Conservation (phyloP, 345 rosid species). For the Anacardium occidentale region DNA sequence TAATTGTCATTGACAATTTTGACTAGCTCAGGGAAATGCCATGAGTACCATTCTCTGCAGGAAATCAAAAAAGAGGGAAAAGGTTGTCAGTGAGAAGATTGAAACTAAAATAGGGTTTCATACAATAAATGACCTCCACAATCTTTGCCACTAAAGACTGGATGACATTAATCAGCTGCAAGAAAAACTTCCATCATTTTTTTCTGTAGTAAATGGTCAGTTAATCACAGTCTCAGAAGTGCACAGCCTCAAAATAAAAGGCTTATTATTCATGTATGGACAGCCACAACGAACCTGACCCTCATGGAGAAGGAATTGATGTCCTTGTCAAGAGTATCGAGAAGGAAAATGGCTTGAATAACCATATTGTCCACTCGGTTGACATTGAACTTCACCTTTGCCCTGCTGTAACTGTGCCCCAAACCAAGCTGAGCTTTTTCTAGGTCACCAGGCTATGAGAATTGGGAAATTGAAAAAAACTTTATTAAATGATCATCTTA, state of each 20-base stretch:
- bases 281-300: conserved; percentile 62
- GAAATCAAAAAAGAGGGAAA: conserved; percentile 16
- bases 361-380: conserved; percentile 93
- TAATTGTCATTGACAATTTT: conserved; percentile 95
- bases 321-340: conserved; percentile 90
- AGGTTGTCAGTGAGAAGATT: not conserved
- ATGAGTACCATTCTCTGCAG: conserved; percentile 94
- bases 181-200: not conserved
- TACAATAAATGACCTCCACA: not conserved
- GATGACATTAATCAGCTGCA: not conserved
- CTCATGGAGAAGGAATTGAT: conserved; percentile 85
- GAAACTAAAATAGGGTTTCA: not conserved
- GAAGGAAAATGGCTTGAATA: conserved; percentile 87
- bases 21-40: conserved; percentile 95
- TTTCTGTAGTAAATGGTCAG: not conserved
- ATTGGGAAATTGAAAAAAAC: not conserved
- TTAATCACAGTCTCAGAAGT: not conserved
- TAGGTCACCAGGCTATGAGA: conserved; percentile 71
- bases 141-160: not conserved
- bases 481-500: not conserved
- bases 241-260: not conserved
- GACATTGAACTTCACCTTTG: conserved; percentile 94
- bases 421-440: conserved; percentile 96
- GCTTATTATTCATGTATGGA: not conserved
- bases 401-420: conserved; percentile 94